These are phyloP conservation scores for Coix lacrymajobi DNA, from an alignment of 176 grass and related monocot genomes.

Conservation along the genomic window DNA sequence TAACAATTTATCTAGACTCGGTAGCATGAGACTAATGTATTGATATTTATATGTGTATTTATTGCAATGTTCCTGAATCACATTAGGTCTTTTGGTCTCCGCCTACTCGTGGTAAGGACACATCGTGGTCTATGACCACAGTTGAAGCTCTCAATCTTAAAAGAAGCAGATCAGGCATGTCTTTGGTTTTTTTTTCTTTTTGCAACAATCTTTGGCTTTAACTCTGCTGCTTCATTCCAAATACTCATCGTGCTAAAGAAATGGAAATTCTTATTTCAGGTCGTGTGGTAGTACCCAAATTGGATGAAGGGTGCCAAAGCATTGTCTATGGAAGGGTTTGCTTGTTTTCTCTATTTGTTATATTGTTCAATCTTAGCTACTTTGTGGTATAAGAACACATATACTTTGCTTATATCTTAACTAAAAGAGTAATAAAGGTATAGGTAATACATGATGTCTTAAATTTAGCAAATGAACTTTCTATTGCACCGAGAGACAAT, in stretches of 20 bases:
- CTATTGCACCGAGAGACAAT: not conserved
- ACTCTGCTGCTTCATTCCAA: constrained; percentile 9
- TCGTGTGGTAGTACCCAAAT: constrained; percentile 23
- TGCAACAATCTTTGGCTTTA: not conserved
- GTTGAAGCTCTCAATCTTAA: constrained; percentile 34
- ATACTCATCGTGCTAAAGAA: constrained; percentile 3
- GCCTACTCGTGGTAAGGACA: not conserved
- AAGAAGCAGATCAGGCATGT: constrained; percentile 38
- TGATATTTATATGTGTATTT: constrained; percentile 18
- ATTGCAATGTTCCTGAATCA: constrained; percentile 4
- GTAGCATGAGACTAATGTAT: not conserved
- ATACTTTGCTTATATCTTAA: not conserved
- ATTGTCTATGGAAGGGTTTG: constrained; percentile 32
- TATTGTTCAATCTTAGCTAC: not conserved
- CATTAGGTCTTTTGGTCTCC: not conserved
- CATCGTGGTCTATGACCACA: not conserved
- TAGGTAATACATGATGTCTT: not conserved
- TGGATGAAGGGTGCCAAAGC: constrained; percentile 15
- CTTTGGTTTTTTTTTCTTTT: not conserved
- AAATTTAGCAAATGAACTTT: not conserved
- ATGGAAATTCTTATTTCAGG: constrained; percentile 14
- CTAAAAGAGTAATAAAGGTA: not conserved
- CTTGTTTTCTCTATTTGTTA: not conserved
- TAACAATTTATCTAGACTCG: not conserved
- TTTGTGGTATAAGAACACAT: not conserved